phyloP scores from a whole-genome alignment of 495 filamentous ascomycete genomes.

The Aspergillus sclerotioniger region DNA sequence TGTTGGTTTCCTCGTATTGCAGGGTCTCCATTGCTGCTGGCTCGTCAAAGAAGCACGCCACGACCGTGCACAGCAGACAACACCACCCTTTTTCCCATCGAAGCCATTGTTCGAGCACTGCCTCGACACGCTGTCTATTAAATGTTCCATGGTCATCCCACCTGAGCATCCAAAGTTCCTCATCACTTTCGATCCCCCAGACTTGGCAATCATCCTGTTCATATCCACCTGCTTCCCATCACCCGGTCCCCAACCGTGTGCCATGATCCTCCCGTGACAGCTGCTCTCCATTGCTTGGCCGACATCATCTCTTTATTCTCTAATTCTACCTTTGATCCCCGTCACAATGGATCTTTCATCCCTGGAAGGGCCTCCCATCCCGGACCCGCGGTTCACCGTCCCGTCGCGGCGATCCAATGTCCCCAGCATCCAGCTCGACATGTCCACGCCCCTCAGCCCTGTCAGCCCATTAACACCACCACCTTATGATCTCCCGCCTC shows the following conservation, averaged over 20 bases:
- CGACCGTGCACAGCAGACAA: neutral
- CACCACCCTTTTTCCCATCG: neutral
- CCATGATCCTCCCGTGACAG: neutral
- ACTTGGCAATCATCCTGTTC: neutral
- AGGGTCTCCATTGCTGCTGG: neutral
- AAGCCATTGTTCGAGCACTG: neutral
- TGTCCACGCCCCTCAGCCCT: slow-evolving; percentile 8
- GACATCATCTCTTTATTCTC: neutral
- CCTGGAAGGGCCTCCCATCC: slow-evolving; percentile 37
- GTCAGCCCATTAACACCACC: slow-evolving; percentile 9
- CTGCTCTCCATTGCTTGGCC: neutral
- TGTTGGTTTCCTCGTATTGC: neutral
- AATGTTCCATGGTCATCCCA: neutral
- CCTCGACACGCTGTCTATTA: neutral
- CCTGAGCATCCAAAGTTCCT: neutral
- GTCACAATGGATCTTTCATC: slow-evolving; percentile 37
- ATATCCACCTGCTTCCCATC: neutral
- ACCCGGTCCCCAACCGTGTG: neutral
- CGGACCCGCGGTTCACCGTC: slow-evolving; percentile 17
- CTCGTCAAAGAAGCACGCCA: neutral
- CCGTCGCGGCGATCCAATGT: neutral
- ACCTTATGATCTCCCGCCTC: slow-evolving; percentile 13
- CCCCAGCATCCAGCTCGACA: slow-evolving; percentile 14
- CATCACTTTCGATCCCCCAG: neutral
- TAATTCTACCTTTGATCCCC: neutral